phyloP scores from a whole-genome alignment of 495 filamentous ascomycete species.

The Tetracladium setigerum region DNA sequence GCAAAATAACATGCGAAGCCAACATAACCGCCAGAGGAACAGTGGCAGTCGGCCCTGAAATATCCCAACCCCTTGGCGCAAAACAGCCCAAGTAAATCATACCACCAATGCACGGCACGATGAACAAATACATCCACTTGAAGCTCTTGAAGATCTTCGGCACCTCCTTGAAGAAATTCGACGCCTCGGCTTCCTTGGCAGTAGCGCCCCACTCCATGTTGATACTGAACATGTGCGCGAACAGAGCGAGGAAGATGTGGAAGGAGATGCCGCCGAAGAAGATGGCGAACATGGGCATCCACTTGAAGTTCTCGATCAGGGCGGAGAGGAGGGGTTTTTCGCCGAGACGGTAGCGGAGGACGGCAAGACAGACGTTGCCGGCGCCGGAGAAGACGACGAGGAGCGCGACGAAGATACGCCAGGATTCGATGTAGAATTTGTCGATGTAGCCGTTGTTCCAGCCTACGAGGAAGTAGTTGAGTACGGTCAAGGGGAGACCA shows the following conservation, averaged over 20 bases:
- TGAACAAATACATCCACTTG: constrained; percentile 17
- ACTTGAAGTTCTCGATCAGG: constrained; percentile 54
- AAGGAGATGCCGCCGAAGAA: constrained; percentile 56
- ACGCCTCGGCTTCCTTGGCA: constrained; percentile 48
- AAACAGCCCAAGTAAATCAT: constrained; percentile 30
- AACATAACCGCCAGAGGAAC: constrained; percentile 31
- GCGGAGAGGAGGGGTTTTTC: constrained; percentile 9
- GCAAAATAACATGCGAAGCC: constrained; percentile 15
- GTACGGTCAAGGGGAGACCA: constrained; percentile 53
- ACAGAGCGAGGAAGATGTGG: constrained; percentile 50
- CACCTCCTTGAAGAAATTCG: constrained; percentile 10
- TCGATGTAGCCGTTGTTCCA: constrained; percentile 41
- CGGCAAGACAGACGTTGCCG: background rate
- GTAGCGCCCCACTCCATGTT: constrained; percentile 57
- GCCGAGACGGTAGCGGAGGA: constrained; percentile 11
- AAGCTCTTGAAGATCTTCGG: constrained; percentile 15
- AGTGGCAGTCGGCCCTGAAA: constrained; percentile 30
- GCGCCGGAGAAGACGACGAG: constrained; percentile 34
- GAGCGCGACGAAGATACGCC: constrained; percentile 41
- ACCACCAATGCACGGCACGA: constrained; percentile 7
- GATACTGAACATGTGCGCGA: constrained; percentile 53
- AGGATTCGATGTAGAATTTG: constrained; percentile 44
- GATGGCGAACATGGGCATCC: constrained; percentile 51
- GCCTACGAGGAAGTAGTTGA: constrained; percentile 51
- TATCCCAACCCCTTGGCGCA: constrained; percentile 27